phyloP scores from a whole-genome alignment of 192 early-diverging fungal species.

The Helicostylum pulchrum region DNA sequence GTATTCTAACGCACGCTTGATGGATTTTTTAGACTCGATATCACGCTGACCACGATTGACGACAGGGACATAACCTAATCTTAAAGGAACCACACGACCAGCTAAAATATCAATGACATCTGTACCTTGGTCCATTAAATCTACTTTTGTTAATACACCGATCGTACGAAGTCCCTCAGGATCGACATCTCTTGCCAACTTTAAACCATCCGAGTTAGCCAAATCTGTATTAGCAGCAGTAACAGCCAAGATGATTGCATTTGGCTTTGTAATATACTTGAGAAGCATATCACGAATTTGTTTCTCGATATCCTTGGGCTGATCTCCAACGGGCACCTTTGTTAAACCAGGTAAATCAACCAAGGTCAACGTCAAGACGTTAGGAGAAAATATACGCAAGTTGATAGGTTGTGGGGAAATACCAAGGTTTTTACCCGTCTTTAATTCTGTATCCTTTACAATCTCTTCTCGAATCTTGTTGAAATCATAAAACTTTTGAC shows the following conservation, averaged over 20 bases:
- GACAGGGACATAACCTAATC: slow-evolving; percentile 98
- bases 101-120: slow-evolving; percentile 99
- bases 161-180: slow-evolving; percentile 97
- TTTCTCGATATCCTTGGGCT: slow-evolving; percentile 99
- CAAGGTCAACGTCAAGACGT: slow-evolving; percentile 97
- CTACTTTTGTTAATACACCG: slow-evolving; percentile 99
- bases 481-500: slow-evolving; percentile 95
- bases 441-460: slow-evolving; percentile 85
- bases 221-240: slow-evolving; percentile 98
- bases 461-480: slow-evolving; percentile 97
- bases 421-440: slow-evolving; percentile 79
- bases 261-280: slow-evolving; percentile 96
- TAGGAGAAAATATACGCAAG: slow-evolving; percentile 95
- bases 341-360: slow-evolving; percentile 99
- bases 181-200: slow-evolving; percentile 96
- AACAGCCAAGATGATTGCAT: slow-evolving; percentile 97
- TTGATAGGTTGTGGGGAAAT: slow-evolving; percentile 97
- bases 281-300: slow-evolving; percentile 98
- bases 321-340: slow-evolving; percentile 97
- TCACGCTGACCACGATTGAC: slow-evolving; percentile 98
- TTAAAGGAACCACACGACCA: slow-evolving; percentile 92
- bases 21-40: slow-evolving; percentile 92
- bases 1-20: slow-evolving; percentile 73
- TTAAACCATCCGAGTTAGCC: slow-evolving; percentile 98
- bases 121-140: slow-evolving; percentile 99